A percentile compares a stretch with the other conserved stretches of the same genome.
Conservation (phyloP, 352 stramenopile species). For the Phytophthora syringae region DNA sequence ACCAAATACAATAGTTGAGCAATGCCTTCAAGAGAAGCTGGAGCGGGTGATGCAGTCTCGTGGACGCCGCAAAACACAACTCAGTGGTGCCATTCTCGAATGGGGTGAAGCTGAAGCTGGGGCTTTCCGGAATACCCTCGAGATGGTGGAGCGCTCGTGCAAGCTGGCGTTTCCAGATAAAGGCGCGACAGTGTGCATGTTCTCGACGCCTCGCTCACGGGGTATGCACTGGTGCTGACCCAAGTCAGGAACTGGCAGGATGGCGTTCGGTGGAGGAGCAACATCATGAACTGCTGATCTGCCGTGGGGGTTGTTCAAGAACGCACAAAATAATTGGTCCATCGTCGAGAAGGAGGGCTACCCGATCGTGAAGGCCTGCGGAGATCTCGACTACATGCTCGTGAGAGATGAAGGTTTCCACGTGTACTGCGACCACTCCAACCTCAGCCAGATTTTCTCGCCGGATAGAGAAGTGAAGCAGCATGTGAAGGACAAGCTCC, state of each 20-base stretch:
- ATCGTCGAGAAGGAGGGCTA: constrained; percentile 21
- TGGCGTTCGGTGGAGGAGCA: constrained; percentile 13
- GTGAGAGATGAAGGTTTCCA: constrained; percentile 4
- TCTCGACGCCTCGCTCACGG: constrained; percentile 8
- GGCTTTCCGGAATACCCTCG: neutral
- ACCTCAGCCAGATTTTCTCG: constrained; percentile 33
- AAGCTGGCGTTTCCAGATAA: constrained; percentile 16
- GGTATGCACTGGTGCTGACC: neutral
- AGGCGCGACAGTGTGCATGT: neutral
- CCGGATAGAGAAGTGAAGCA: constrained; percentile 14
- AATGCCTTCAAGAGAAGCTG: constrained; percentile 12
- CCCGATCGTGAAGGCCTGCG: constrained; percentile 5
- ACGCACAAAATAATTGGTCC: constrained; percentile 14
- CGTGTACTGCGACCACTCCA: constrained; percentile 31
- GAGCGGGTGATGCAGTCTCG: neutral
- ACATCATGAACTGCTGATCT: constrained; percentile 12
- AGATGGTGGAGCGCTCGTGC: constrained; percentile 13
- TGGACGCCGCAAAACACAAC: neutral
- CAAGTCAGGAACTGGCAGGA: constrained; percentile 3
- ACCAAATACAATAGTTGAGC: no score
- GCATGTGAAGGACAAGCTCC: constrained; percentile 19
- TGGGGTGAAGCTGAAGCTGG: constrained; percentile 7
- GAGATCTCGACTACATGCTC: constrained; percentile 20
- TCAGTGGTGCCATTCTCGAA: no score
- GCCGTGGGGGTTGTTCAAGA: constrained; percentile 11